Base-by-base conservation (phyloP, 176 grass and related monocot species). In the Oryza brachyantha region DNA sequence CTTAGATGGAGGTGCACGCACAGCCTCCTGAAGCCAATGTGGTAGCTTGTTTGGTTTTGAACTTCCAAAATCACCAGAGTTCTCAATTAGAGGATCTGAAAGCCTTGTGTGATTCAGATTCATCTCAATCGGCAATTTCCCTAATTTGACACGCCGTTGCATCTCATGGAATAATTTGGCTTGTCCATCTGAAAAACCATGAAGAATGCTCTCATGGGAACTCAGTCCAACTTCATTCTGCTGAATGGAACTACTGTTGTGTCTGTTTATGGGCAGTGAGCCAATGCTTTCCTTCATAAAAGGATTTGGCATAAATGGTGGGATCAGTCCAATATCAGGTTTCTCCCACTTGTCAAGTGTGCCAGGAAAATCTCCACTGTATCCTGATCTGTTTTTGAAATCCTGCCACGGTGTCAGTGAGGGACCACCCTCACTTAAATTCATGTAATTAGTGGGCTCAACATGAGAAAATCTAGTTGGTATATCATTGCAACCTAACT, bases 11-110 rank as follows among this genome's bases (percentile, higher is more conserved):
- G 90, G 87, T 64, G 82, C 78, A 38, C 86, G 89, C 64, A 99
- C 92, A 72, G 92, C 92, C 85, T 99, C 84, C 81, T 91, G 90
- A 82, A 99, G 93, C 96, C 96, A 99, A 91, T 99, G 96, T 0
- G 92, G 96, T 70, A 99, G 79, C 61, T 92, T 99, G 81, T 94
- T 92, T 65, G 88, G 76, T 81, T 87, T 95, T 63, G 88, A 99
- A 61, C 83, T 80, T 80, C 75, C 86, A 75, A 82, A 48, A 22
- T 64, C 75, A 70, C 69, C 75, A 66, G 74, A 41, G 83, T 64
- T 86, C 46, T 75, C 81, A 78, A 79, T 61, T 79, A 77, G 64
- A 72, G 83, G 48, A 62, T 73, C 83, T 37, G 74, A 75, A 61
- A 73, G 63, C 61, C 83, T 83, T 84, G 66, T 68, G 36, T 45